phyloP scores from a whole-genome alignment of 345 rosid genomes.

The Eucalyptus grandis region DNA sequence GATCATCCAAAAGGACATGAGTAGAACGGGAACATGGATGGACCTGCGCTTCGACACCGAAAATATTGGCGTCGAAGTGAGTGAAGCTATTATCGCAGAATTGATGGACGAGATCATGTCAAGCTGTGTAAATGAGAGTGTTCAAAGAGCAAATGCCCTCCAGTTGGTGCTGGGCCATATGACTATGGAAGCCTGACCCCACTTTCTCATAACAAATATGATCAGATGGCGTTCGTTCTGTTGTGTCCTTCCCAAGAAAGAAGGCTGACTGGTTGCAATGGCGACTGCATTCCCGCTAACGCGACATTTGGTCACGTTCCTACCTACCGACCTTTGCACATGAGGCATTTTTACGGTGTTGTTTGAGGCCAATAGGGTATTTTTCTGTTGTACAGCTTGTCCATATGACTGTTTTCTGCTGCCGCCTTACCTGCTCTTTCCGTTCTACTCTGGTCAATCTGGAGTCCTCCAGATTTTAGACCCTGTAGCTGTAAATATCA shows the following conservation, averaged over 20 bases:
- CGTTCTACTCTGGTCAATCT: neutral
- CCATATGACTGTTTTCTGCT: neutral
- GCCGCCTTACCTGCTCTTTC: neutral
- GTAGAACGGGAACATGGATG: constrained; percentile 56
- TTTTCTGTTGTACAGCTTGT: neutral
- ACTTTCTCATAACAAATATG: neutral
- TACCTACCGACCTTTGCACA: neutral
- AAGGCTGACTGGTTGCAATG: neutral
- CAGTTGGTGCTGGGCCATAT: constrained; percentile 1
- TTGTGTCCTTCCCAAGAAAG: neutral
- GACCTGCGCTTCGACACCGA: constrained; percentile 36
- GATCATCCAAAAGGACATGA: constrained; percentile 62
- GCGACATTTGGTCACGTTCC: neutral
- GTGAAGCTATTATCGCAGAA: constrained; percentile 50
- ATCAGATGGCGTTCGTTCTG: neutral
- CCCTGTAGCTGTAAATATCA: neutral
- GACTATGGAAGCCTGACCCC: constrained; percentile 3
- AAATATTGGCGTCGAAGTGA: constrained; percentile 26
- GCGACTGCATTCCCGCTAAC: neutral
- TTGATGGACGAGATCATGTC: constrained; percentile 41
- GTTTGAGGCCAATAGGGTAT: neutral
- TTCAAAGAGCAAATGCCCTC: neutral
- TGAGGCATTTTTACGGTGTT: neutral
- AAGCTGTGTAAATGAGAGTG: constrained; percentile 8
- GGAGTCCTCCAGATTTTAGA: neutral